Evolutionary conservation across 257 asterid species (phyloP).

Genomic region (Petunia axillaris): DNA sequence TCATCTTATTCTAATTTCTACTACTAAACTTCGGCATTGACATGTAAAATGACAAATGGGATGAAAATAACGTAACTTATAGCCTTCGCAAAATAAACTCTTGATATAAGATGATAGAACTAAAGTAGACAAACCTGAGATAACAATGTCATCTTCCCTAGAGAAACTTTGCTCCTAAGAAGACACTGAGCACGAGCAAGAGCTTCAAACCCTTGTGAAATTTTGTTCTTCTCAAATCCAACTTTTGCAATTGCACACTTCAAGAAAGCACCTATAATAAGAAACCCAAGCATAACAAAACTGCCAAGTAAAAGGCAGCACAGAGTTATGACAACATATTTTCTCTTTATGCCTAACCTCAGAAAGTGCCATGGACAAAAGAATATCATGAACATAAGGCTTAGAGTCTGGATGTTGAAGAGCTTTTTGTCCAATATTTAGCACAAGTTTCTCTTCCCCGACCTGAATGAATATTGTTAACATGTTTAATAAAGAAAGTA

Average conservation of each 20-base stretch:
- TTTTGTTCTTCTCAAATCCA: constrained; percentile 88
- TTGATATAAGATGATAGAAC: constrained; percentile 5
- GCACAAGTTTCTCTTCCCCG: constrained; percentile 92
- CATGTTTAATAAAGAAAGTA: neutral
- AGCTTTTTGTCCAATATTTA: constrained; percentile 84
- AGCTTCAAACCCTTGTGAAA: constrained; percentile 98
- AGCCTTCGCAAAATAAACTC: constrained; percentile 2
- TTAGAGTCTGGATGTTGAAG: constrained; percentile 77
- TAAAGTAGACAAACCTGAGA: constrained; percentile 61
- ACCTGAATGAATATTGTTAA: constrained; percentile 53
- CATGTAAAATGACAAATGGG: neutral
- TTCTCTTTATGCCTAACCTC: constrained; percentile 74
- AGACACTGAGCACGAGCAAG: constrained; percentile 98
- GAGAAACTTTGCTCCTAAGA: constrained; percentile 84
- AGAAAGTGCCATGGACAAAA: constrained; percentile 94
- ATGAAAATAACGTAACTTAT: neutral
- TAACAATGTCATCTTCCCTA: constrained; percentile 80
- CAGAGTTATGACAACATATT: constrained; percentile 43
- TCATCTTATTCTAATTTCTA: neutral
- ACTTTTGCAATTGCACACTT: constrained; percentile 94
- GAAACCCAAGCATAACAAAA: constrained; percentile 70
- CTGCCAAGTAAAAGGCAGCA: constrained; percentile 43
- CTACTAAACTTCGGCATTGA: neutral
- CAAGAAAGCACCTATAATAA: constrained; percentile 82
- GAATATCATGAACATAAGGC: constrained; percentile 85